A percentile compares a stretch with the other conserved stretches of the same genome.
Evolutionary conservation across 2,329 filamentous ascomycete genomes (phyloP).

Genomic region (Cladosporium oxysporum): DNA sequence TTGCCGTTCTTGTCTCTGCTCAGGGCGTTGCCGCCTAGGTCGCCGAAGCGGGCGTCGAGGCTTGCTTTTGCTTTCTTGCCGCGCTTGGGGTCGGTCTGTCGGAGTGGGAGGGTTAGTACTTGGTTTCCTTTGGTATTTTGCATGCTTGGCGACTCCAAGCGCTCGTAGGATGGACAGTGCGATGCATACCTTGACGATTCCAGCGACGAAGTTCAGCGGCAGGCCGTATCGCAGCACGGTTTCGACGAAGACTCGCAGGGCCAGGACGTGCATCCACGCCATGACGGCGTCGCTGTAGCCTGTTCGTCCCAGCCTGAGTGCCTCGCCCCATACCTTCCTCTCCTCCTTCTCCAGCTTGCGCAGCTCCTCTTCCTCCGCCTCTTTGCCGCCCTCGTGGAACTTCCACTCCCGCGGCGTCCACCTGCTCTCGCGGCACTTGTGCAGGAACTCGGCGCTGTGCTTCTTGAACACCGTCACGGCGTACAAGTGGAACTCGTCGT

Average conservation of each 20-base stretch:
- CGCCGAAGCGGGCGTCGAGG: slow-evolving; percentile 83
- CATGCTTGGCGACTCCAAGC: background rate
- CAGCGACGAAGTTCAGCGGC: slow-evolving; percentile 85
- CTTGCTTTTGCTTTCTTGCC: slow-evolving; percentile 67
- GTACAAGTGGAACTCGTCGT: slow-evolving; percentile 87
- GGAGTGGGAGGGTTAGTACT: slow-evolving; percentile 18
- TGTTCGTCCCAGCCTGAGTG: slow-evolving; percentile 80
- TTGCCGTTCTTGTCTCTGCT: slow-evolving; percentile 91
- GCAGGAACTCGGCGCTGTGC: slow-evolving; percentile 79
- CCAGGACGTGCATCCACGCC: slow-evolving; percentile 92
- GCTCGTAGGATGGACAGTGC: background rate
- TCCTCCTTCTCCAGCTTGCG: slow-evolving; percentile 81
- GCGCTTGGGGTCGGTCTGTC: slow-evolving; percentile 77
- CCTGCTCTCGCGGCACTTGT: slow-evolving; percentile 88
- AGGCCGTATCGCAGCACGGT: slow-evolving; percentile 95
- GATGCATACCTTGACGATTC: slow-evolving; percentile 72
- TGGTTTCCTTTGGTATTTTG: background rate
- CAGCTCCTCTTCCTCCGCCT: slow-evolving; percentile 85
- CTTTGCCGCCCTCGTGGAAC: slow-evolving; percentile 83
- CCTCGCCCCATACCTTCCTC: slow-evolving; percentile 89
- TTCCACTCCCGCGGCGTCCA: slow-evolving; percentile 96
- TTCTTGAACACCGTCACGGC: slow-evolving; percentile 95
- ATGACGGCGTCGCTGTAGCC: slow-evolving; percentile 95
- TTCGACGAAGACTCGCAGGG: slow-evolving; percentile 92
- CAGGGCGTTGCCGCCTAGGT: slow-evolving; percentile 92